These are phyloP conservation scores for Ceriops decandra DNA, from an alignment of 345 rosid species.

Conservation along the genomic window DNA sequence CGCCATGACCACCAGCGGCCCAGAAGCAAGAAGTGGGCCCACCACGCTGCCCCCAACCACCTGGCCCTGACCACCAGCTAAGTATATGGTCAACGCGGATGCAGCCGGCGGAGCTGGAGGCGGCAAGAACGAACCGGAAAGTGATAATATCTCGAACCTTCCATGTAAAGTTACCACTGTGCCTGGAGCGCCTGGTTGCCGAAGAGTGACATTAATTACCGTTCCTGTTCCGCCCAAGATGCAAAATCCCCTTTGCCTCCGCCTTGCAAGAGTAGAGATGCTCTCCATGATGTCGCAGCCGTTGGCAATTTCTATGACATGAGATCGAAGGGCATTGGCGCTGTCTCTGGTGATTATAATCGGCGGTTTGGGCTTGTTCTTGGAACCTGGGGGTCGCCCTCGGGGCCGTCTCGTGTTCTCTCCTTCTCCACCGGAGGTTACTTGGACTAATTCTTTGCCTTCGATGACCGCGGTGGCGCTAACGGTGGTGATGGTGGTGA, in stretches of 20 bases:
- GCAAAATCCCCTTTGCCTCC: slow-evolving; percentile 84
- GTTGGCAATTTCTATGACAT: slow-evolving; percentile 78
- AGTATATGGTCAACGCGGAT: slow-evolving; percentile 70
- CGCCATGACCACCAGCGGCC: slow-evolving; percentile 90
- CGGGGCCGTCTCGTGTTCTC: slow-evolving; percentile 65
- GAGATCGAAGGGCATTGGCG: slow-evolving; percentile 92
- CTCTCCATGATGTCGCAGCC: slow-evolving; percentile 83
- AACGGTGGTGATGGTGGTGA: slow-evolving; percentile 2
- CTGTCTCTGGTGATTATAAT: slow-evolving; percentile 91
- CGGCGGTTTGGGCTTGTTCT: slow-evolving; percentile 89
- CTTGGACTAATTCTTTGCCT: slow-evolving; percentile 37
- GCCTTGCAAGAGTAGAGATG: slow-evolving; percentile 65
- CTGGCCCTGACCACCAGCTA: slow-evolving; percentile 98
- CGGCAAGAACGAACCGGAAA: slow-evolving; percentile 83
- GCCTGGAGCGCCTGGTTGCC: slow-evolving; percentile 78
- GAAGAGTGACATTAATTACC: slow-evolving; percentile 70
- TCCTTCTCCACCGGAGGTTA: slow-evolving; percentile 39
- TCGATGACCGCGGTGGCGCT: slow-evolving; percentile 16
- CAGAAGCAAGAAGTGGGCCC: slow-evolving; percentile 74
- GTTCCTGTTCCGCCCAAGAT: slow-evolving; percentile 85
- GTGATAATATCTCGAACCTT: slow-evolving; percentile 83
- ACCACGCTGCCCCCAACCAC: slow-evolving; percentile 90
- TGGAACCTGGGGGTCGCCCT: slow-evolving; percentile 87
- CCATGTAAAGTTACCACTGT: slow-evolving; percentile 84
- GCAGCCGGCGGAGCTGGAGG: slow-evolving; percentile 97